Base-by-base conservation (phyloP, 495 filamentous ascomycete genomes). In the Hypoxylon lienhwacheense region DNA sequence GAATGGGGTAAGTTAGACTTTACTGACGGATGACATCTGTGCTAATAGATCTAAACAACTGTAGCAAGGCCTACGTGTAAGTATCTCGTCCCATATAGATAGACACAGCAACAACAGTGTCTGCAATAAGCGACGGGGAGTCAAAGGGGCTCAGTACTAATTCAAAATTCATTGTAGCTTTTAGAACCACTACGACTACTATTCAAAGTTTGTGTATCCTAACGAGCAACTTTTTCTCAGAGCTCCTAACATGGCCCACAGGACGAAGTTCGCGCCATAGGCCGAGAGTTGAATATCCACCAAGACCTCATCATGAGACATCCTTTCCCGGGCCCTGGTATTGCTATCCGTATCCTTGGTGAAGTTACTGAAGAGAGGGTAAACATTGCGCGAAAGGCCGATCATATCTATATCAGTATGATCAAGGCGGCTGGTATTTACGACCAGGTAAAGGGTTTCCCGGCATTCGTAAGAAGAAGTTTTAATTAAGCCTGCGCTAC, bases 281-380 rank as follows among this genome's bases (percentile, higher is more conserved):
- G 91, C 15, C 81, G 81, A 4, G 75, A 90, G 53, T 78, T 97
- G 11, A 85, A 85, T 3, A 87, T 96, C 51, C 79, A 84, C 40
- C 77, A 88, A 52, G 82, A 88, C 5, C 83, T 96, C 7, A 85
- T 95, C 41, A 86, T 81, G 81, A 77, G 91, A 11, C 91, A 97
- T 32, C 66, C 57, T 11, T 61, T 47, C 59, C 49, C 42, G 1
- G 62, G 86, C 8, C 90, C 93, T 0, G 93, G 91, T 4, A 83
- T 98, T 50, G 93, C 85, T 16, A 90, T 97, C 63, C 83, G 93
- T 41, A 85, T 97, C 40, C 74, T 96, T 0, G 93, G 93, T 28
- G 92, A 95, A 50, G 88, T 97, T 3, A 96, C 87, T 7, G 75
- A 76, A 3, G 86, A 91, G 59, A 81, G 85, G 42, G 84, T 97